phyloP scores from a whole-genome alignment of 352 stramenopile species.

The Phytophthora foliorum region DNA sequence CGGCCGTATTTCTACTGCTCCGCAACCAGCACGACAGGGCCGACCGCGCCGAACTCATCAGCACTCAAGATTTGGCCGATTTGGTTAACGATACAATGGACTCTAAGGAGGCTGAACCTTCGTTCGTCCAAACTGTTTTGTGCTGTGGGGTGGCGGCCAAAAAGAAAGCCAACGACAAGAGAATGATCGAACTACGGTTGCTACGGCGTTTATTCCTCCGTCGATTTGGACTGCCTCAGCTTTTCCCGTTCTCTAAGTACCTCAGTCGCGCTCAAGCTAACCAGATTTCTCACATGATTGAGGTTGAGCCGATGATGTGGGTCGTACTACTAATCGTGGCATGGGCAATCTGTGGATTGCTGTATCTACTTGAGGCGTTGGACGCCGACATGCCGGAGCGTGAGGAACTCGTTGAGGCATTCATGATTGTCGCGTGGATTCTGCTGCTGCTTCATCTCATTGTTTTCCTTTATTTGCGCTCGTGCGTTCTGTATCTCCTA shows the following conservation, averaged over 20 bases:
- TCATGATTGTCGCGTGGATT: slow-evolving; percentile 46
- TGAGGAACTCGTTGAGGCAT: slow-evolving; percentile 41
- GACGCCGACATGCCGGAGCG: slow-evolving; percentile 30
- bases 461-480: slow-evolving; percentile 55
- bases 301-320: slow-evolving; percentile 75
- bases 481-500: slow-evolving; percentile 47
- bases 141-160: slow-evolving; percentile 23
- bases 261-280: slow-evolving; percentile 73
- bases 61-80: slow-evolving; percentile 39
- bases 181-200: slow-evolving; percentile 42
- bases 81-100: slow-evolving; percentile 5
- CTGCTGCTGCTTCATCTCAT: slow-evolving; percentile 45
- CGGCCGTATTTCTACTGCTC: slow-evolving; percentile 49
- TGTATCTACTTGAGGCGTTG: slow-evolving; percentile 24
- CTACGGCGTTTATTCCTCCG: slow-evolving; percentile 56
- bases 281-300: slow-evolving; percentile 82
- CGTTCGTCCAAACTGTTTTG: slow-evolving; percentile 16
- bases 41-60: slow-evolving; percentile 53
- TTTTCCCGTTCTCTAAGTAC: slow-evolving; percentile 81
- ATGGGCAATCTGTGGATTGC: slow-evolving; percentile 44
- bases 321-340: slow-evolving; percentile 55
- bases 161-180: slow-evolving; percentile 21
- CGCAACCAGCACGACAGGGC: slow-evolving; percentile 47
- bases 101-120: neutral
- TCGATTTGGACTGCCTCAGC: slow-evolving; percentile 49